Evolutionary conservation across 75 land plant species (phyloP), one percentile per base, ranked within the genome.

Genomic region (Picea glauca): DNA sequence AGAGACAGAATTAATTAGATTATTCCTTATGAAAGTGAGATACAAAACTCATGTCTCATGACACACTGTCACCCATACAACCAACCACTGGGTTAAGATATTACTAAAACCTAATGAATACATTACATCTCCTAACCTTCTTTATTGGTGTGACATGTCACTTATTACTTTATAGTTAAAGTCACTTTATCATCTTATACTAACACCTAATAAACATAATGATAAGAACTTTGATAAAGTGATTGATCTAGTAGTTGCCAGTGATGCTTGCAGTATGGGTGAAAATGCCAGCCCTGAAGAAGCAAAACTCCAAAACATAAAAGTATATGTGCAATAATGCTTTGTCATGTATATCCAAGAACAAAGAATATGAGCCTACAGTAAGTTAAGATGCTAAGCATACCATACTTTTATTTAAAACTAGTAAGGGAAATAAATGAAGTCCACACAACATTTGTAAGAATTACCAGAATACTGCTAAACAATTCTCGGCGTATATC

Each of bases 401-500:
- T 70, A 40, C 11, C n/a, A 46, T 13, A 18, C 13, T 70, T 70
- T 12, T 70, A 70, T 8, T 70, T 38, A 12, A 70, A 70, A 20
- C 54, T 70, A 21, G 56, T n/a, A 43, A 20, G 26, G 23, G 43
- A 43, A 40, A 38, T 40, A 40, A 31, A 9, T 76, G n/a, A 76
- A 50, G 56, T 58, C 35, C 18, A 31, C 13, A 40, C 9, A n/a
- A 3, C 9, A 70, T n/a, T 43, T 70, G 35, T 17, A 70, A 70
- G 1, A 40, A 26, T 77, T 90, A 96, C 98, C 91, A 96, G 73
- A 60, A 96, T 92, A 67, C 91, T 92, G 75, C 93, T 91, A 72
- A 86, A 93, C 13, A 96, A 81, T 78, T 96, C 98, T 80, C 92
- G 88, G 23, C 98, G 92, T 35, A 96, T 96, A 79, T 96, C 98